Evolutionary conservation across 306 rosid genomes (phyloP).

Genomic region (Trifolium pratense): DNA sequence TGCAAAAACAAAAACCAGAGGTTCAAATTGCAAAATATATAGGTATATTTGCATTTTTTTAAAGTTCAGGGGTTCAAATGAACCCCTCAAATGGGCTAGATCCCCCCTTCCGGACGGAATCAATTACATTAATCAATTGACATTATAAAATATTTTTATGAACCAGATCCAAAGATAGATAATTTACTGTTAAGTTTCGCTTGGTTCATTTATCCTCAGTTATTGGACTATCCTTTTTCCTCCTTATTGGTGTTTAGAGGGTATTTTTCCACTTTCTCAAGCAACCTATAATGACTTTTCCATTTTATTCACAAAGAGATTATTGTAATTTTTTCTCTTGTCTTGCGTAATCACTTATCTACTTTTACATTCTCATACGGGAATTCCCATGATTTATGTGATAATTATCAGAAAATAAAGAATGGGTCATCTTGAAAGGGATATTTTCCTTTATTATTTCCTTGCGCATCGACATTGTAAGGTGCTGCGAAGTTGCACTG

Average conservation of each 20-base stretch:
- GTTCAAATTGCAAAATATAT: too few species aligned
- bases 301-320: not conserved
- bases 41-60: too few species aligned
- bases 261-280: not conserved
- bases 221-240: not conserved
- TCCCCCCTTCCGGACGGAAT: not conserved
- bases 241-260: not conserved
- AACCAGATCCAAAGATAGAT: not conserved
- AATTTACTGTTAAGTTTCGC: not conserved
- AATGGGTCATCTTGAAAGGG: conserved; percentile 28
- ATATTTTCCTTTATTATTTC: not conserved
- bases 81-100: too few species aligned
- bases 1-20: too few species aligned
- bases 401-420: conserved; percentile 5
- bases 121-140: not conserved
- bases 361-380: not conserved
- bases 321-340: not conserved
- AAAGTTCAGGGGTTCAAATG: too few species aligned
- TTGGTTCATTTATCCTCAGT: not conserved
- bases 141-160: not conserved
- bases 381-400: not conserved
- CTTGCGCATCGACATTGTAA: conserved; percentile 32
- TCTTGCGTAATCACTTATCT: not conserved
- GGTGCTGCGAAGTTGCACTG: conserved; percentile 50
- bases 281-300: not conserved